Evolutionary conservation across 345 rosid genomes (phyloP), one percentile per base, ranked within the genome.

Genomic region (Firmiana major): DNA sequence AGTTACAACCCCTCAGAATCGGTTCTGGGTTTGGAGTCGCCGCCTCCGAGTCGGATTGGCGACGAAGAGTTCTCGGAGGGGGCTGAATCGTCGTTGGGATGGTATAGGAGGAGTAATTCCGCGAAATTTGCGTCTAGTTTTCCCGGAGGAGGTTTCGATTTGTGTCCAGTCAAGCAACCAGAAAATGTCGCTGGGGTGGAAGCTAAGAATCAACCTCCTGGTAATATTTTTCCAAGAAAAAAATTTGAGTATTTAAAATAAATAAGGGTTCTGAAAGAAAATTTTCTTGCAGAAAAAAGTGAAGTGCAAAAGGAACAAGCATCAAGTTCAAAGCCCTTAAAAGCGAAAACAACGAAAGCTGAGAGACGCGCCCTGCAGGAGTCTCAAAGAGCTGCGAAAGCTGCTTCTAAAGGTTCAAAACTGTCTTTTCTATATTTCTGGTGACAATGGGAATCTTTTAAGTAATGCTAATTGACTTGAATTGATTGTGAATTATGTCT

Each of bases 331-430:
- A 79, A 85, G 75, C 51, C 89, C 7, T 51, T 75, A 80, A 91
- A 90, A 83, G 89, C 84, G 16, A 90, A 91, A 78, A 84, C 90
- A 21, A 85, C 89, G 19, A 91, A 90, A 84, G 90, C 93, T 70
- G 97, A 89, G 77, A 83, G 91, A 53, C 93, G 91, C 63, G 89
- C 91, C 57, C 67, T 88, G 77, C 93, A 89, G 80, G 91, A 91
- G 75, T 86, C 92, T 66, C 91, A 90, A 49, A 80, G 92, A 16
- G 91, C 92, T 62, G 92, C 89, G 55, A 91, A 91, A 81, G 89
- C 82, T 9, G 83, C 85, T 59, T 77, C 88, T 43, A 87, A 80
- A 87, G 90, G 90, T 87, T 60, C 45, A 38, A 71, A 46, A 19
- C 7, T 0, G 15, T 42, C 13, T 40, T n/a, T 19, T 28, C 42